Base-by-base conservation (phyloP, 2,329 filamentous ascomycete genomes). In the Aureobasidium sp. region DNA sequence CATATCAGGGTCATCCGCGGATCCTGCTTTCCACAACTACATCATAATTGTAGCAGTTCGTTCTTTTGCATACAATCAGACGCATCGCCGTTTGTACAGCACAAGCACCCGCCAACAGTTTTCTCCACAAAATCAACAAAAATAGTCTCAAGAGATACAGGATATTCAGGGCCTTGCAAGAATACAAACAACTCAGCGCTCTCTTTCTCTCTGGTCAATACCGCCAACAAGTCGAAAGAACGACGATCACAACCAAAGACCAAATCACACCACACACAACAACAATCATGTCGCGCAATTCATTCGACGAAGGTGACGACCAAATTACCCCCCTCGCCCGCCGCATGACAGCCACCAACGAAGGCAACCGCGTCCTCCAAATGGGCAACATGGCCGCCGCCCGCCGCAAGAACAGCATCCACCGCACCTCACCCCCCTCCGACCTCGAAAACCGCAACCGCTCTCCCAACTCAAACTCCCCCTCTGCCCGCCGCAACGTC, bases 261-360 rank as follows among this genome's bases (percentile, higher is more conserved):
- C 39, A 27, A 30, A 36, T 15, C 27, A 44, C n/a, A 21, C 21
- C 21, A 21, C 2, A 49, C 21, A 49, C 42, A 32, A 27, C 10
- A 9, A 34, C 44, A 39, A 50, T 2, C 57, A 59, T 59, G 57
- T 49, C 57, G 30, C 57, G 57, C 44, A 59, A 59, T 37, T 59
- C 57, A 34, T 59, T 49, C 45, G 57, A 59, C 45, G 57, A 59
- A 21, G 57, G 57, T 34, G 57, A 59, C 9, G 57, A 59, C 45
- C 30, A 59, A 4, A 59, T 59, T 45, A 59, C 37, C 9, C 57
- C 57, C 16, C 57, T 59, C 13, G 45, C 34, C 45, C 32, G 36
- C 11, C 32, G 8, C 27, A 32, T 59, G 25, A 49, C 57, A 3
- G 34, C 21, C 9, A 47, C 54, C 30, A 10, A 59, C n/a, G 54